These are phyloP conservation scores for Lactarius hatsudake DNA, from an alignment of 768 basidiomycete genomes.

Conservation along the genomic window DNA sequence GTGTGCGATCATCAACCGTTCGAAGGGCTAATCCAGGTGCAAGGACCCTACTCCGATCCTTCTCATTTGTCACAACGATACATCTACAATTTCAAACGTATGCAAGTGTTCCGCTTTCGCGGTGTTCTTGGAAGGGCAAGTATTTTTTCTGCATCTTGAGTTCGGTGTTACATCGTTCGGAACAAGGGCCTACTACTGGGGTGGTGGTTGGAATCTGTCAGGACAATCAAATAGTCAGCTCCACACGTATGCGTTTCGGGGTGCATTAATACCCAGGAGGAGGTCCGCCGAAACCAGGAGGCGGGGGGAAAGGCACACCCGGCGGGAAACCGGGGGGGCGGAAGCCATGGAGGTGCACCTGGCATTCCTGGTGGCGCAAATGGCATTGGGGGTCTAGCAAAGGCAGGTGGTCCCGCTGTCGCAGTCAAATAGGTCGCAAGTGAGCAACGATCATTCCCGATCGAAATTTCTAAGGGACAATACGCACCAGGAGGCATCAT, in stretches of 20 bases:
- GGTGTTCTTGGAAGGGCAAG: slow-evolving; percentile 5
- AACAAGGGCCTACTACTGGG: slow-evolving; percentile 35
- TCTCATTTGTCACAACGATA: slow-evolving; percentile 15
- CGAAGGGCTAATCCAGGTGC: slow-evolving; percentile 1
- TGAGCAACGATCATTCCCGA: slow-evolving; percentile 26
- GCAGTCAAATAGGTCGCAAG: not conserved
- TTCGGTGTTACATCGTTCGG: slow-evolving; percentile 10
- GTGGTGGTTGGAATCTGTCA: slow-evolving; percentile 48
- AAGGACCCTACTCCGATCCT: not conserved
- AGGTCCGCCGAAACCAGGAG: slow-evolving; percentile 76
- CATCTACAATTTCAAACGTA: slow-evolving; percentile 23
- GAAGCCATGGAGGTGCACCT: slow-evolving; percentile 83
- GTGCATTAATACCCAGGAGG: slow-evolving; percentile 80
- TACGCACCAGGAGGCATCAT: slow-evolving; percentile 84
- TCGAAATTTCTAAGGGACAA: slow-evolving; percentile 7
- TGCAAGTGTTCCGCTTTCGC: not conserved
- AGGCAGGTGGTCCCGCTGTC: slow-evolving; percentile 56
- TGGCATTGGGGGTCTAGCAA: slow-evolving; percentile 69
- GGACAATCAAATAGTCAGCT: slow-evolving; percentile 1
- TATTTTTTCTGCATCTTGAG: slow-evolving; percentile 2
- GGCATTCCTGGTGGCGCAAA: slow-evolving; percentile 74
- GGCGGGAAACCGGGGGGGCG: slow-evolving; percentile 81
- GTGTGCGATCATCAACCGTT: not conserved
- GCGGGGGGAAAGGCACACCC: slow-evolving; percentile 76
- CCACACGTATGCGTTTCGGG: not conserved